These are phyloP conservation scores for Chaetomium sp. DNA, from an alignment of 2,329 filamentous ascomycete genomes.

Conservation along the genomic window DNA sequence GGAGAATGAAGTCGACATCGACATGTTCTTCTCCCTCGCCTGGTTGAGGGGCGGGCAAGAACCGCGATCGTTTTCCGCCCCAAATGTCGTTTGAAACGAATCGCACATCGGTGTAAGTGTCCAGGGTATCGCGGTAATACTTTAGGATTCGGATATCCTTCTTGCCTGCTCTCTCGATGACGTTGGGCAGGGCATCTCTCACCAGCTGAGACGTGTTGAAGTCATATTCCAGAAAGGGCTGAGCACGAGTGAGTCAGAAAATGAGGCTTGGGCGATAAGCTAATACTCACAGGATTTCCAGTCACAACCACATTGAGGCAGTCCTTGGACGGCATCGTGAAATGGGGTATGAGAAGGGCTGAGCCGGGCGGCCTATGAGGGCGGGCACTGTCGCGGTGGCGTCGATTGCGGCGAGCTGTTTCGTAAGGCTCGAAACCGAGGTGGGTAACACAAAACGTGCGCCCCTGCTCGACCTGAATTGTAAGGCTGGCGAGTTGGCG, in stretches of 20 bases:
- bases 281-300: not conserved
- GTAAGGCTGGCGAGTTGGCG: not conserved
- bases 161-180: slow-evolving; percentile 2
- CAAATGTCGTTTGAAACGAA: slow-evolving; percentile 4
- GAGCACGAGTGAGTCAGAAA: not conserved
- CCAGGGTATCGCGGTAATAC: slow-evolving; percentile 2
- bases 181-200: not conserved
- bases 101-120: not conserved
- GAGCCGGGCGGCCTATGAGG: not conserved
- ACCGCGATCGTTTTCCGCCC: slow-evolving; percentile 1
- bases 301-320: not conserved
- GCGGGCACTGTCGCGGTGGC: not conserved
- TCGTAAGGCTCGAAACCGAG: not conserved
- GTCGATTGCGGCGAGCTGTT: slow-evolving; percentile 1
- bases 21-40: slow-evolving; percentile 1
- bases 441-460: not conserved
- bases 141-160: slow-evolving; percentile 1
- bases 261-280: not conserved
- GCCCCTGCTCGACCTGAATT: not conserved
- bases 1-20: slow-evolving; percentile 3
- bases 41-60: not conserved
- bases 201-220: slow-evolving; percentile 6
- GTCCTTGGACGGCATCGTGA: not conserved
- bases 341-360: not conserved
- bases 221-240: not conserved